Conservation (phyloP, 495 filamentous ascomycete genomes). For the Podospora comata region DNA sequence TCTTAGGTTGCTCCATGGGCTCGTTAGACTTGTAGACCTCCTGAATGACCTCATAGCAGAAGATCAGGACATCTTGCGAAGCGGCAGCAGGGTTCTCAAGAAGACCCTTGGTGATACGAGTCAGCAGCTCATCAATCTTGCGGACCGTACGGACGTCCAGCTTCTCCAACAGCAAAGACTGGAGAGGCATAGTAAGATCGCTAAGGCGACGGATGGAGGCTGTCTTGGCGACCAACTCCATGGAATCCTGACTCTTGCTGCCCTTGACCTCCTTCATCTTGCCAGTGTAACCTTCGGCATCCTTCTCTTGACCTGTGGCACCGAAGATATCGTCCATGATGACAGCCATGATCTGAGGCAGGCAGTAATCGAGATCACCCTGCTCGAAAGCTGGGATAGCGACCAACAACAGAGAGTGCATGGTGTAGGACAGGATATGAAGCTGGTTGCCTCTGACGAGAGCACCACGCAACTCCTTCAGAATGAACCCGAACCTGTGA, state of each 20-base stretch:
- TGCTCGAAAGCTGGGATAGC: conserved; percentile 69
- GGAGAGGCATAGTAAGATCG: conserved; percentile 71
- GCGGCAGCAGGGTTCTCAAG: conserved; percentile 71
- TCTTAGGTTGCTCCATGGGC: conserved; percentile 41
- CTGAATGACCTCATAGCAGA: conserved; percentile 90
- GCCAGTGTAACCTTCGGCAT: conserved; percentile 90
- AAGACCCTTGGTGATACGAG: conserved; percentile 77
- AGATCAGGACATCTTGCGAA: conserved; percentile 75
- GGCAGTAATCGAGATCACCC: conserved; percentile 86
- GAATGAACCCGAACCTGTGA: conserved; percentile 80
- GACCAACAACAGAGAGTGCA: conserved; percentile 84
- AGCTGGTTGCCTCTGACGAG: conserved; percentile 84
- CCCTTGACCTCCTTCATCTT: conserved; percentile 97
- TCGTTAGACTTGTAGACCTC: conserved; percentile 67
- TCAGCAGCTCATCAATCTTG: conserved; percentile 87
- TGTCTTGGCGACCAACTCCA: conserved; percentile 84
- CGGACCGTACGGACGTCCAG: conserved; percentile 72
- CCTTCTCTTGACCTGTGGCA: conserved; percentile 92
- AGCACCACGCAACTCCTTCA: conserved; percentile 83
- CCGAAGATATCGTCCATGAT: conserved; percentile 99
- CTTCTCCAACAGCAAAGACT: conserved; percentile 73
- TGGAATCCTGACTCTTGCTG: conserved; percentile 95
- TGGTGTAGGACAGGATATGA: conserved; percentile 90
- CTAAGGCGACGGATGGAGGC: conserved; percentile 71
- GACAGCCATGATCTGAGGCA: conserved; percentile 69